phyloP scores from a whole-genome alignment of 306 rosid species.

The Datisca glomerata region DNA sequence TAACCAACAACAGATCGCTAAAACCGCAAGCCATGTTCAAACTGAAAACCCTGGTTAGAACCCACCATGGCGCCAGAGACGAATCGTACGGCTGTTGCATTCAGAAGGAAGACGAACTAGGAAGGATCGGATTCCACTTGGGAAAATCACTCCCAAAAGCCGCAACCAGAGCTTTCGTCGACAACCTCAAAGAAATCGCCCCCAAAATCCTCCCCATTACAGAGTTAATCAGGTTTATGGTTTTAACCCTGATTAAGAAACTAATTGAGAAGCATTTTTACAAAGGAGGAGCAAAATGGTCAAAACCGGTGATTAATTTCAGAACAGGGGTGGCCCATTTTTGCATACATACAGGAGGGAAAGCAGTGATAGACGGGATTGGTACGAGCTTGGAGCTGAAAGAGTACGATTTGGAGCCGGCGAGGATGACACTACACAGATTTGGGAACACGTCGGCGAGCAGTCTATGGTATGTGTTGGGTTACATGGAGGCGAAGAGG shows the following conservation, averaged over 20 bases:
- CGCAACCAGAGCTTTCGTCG: slow-evolving; percentile 75
- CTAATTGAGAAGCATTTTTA: too few relatives aligned
- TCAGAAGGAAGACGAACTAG: slow-evolving; percentile 63
- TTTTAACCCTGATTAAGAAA: too few relatives aligned
- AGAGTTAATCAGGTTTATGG: slow-evolving; percentile 42
- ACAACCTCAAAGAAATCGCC: slow-evolving; percentile 47
- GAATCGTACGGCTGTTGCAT: slow-evolving; percentile 59
- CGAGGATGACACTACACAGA: slow-evolving; percentile 61
- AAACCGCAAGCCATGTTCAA: slow-evolving; percentile 8
- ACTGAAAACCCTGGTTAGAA: slow-evolving; percentile 9
- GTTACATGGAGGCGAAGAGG: slow-evolving; percentile 77
- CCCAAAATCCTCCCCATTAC: slow-evolving; percentile 62
- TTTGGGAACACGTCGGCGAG: slow-evolving; percentile 76
- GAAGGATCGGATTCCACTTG: slow-evolving; percentile 43
- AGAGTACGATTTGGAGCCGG: slow-evolving; percentile 51
- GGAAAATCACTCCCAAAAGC: slow-evolving; percentile 68
- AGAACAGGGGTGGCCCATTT: background rate
- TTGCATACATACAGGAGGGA: background rate
- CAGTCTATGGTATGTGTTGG: slow-evolving; percentile 69
- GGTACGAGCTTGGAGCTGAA: slow-evolving; percentile 5
- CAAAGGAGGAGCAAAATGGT: too few relatives aligned
- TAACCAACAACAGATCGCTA: slow-evolving; percentile 9
- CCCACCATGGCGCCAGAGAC: slow-evolving; percentile 69
- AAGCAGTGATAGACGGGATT: background rate
- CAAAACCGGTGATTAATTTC: background rate